These are phyloP conservation scores for Geotrichum cucujoidarum DNA, from an alignment of 1,139 yeast genomes.

Conservation along the genomic window DNA sequence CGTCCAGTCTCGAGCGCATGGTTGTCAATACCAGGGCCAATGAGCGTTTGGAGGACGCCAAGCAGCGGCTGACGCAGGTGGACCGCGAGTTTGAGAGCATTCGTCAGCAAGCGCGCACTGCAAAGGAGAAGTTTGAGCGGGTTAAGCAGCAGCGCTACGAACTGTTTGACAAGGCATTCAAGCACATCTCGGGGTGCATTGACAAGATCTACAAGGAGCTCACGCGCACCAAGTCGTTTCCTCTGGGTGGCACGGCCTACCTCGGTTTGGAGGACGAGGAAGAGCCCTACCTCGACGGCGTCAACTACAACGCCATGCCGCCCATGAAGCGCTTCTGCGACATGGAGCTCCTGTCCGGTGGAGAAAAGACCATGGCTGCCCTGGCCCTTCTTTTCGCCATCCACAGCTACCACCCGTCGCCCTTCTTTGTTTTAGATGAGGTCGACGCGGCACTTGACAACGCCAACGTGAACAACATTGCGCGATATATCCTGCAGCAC, in stretches of 20 bases:
- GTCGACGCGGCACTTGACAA: constrained; percentile 96
- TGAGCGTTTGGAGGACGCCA: constrained; percentile 70
- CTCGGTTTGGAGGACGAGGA: constrained; percentile 83
- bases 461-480: constrained; percentile 78
- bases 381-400: constrained; percentile 85
- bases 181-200: constrained; percentile 66
- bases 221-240: constrained; percentile 59
- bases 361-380: constrained; percentile 96
- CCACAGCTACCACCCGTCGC: constrained; percentile 88
- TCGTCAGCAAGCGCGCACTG: constrained; percentile 55
- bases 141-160: constrained; percentile 58
- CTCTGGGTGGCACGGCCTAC: constrained; percentile 82
- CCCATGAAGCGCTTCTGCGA: constrained; percentile 92
- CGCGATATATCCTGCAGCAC: constrained; percentile 71
- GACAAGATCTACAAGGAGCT: constrained; percentile 84
- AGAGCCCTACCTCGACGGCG: constrained; percentile 73
- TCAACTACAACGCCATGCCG: constrained; percentile 92
- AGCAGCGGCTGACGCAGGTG: constrained; percentile 52
- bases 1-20: constrained; percentile 54
- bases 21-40: constrained; percentile 80
- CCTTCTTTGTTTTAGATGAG: constrained; percentile 93
- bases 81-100: constrained; percentile 64
- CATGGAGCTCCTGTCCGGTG: constrained; percentile 91
- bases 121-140: constrained; percentile 54
- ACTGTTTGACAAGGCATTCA: constrained; percentile 65